Conservation (phyloP, 2,329 filamentous ascomycete genomes). For the Capronia epimyces region DNA sequence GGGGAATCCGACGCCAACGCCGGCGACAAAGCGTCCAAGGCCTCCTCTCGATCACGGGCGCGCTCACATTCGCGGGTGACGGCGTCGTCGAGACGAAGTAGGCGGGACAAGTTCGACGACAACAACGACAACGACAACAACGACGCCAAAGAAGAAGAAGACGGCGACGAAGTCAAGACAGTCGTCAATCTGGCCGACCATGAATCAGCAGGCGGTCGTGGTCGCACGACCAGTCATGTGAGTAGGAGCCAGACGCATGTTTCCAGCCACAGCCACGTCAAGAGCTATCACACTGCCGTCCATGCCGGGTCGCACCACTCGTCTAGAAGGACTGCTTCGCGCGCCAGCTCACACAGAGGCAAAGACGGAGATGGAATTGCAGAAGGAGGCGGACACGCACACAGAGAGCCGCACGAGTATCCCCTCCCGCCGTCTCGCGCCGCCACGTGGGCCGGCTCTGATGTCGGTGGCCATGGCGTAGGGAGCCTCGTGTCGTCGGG, state of each 20-base stretch:
- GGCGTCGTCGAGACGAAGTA: slow-evolving; percentile 9
- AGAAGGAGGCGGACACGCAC: no score
- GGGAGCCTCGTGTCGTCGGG: slow-evolving; percentile 19
- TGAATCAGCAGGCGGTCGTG: not conserved
- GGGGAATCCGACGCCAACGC: not conserved
- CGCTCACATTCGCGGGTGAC: slow-evolving; percentile 4
- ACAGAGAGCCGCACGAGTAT: slow-evolving; percentile 13
- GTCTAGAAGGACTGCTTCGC: not conserved
- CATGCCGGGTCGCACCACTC: not conserved
- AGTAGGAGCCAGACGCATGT: not conserved
- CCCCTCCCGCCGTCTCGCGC: slow-evolving; percentile 26
- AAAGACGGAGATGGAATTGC: no score
- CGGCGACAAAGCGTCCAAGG: not conserved
- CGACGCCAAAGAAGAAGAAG: not conserved
- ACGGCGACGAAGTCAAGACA: slow-evolving; percentile 14
- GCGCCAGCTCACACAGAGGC: slow-evolving; percentile 6
- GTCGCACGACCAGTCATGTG: not conserved
- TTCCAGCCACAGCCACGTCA: no score
- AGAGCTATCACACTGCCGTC: no score
- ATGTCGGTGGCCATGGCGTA: not conserved
- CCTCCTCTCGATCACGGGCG: slow-evolving; percentile 5
- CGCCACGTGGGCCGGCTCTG: slow-evolving; percentile 24
- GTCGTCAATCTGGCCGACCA: slow-evolving; percentile 13
- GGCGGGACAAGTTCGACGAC: slow-evolving; percentile 17
- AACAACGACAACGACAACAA: slow-evolving; percentile 8